Conservation (phyloP, 75 land plant genomes). For the Picea sitchensis region DNA sequence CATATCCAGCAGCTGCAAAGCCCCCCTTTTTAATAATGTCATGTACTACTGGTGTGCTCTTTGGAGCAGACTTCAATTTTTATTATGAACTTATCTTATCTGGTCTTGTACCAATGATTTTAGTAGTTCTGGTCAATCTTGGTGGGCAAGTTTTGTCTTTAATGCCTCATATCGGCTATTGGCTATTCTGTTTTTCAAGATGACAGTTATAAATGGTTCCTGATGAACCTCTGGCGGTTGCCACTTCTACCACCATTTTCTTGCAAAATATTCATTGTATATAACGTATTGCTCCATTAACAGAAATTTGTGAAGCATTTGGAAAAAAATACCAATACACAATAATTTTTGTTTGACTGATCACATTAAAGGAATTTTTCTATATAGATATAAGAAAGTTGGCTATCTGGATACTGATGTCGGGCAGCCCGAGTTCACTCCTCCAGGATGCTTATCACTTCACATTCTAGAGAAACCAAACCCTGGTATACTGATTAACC, state of each 20-base stretch:
- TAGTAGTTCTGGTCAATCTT: no score
- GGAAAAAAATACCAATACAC: not conserved
- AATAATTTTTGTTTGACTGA: not conserved
- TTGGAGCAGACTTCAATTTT: no score
- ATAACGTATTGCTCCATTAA: not conserved
- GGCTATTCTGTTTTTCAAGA: not conserved
- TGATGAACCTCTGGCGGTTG: not conserved
- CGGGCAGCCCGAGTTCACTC: constrained; percentile 86
- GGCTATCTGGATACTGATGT: constrained; percentile 91
- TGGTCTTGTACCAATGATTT: no score
- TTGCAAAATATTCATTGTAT: not conserved
- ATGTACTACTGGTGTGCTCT: no score
- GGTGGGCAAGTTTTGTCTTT: no score
- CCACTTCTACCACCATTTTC: not conserved
- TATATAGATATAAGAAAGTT: constrained; percentile 54
- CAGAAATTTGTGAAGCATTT: not conserved
- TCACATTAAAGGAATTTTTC: not conserved
- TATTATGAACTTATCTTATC: no score
- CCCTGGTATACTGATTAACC: constrained; percentile 32
- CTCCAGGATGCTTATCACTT: constrained; percentile 79
- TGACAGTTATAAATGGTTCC: not conserved
- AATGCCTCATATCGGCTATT: no score
- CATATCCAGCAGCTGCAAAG: no score
- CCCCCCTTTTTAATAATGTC: no score
- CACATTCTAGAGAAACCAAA: constrained; percentile 56